Percentiles rank a stretch among this genome's conserved stretches.
Conservation (phyloP, 768 basidiomycete genomes). For the Rhizopogon vinicolor region DNA sequence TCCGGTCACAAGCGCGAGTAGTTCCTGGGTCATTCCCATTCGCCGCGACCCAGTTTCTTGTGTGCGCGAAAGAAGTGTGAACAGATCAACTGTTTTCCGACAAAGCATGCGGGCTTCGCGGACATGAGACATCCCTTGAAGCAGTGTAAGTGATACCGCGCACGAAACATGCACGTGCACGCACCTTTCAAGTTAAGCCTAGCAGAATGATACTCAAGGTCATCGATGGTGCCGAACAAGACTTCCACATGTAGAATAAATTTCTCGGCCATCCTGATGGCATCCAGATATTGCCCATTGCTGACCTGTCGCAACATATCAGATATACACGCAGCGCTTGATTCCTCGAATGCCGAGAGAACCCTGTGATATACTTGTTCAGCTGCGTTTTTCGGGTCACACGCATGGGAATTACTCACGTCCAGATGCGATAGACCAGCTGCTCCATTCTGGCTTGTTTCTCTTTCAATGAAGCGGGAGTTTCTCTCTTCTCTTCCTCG, state of each 20-base stretch:
- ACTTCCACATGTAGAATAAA: constrained; percentile 99
- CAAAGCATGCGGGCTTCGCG: constrained; percentile 98
- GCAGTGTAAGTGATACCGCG: constrained; percentile 10
- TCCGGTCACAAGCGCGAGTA: constrained; percentile 96
- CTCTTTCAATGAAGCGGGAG: constrained; percentile 73
- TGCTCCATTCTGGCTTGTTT: constrained; percentile 95
- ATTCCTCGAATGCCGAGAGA: constrained; percentile 96
- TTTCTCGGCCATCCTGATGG: constrained; percentile 97
- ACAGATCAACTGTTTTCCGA: constrained; percentile 97
- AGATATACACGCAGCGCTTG: constrained; percentile 97
- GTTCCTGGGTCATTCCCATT: constrained; percentile 96
- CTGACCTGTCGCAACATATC: constrained; percentile 99
- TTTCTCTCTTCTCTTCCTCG: constrained; percentile 80
- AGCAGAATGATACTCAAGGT: constrained; percentile 86
- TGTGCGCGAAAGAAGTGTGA: constrained; percentile 92
- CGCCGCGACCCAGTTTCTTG: constrained; percentile 87
- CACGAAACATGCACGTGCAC: constrained; percentile 16
- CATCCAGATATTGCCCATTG: constrained; percentile 93
- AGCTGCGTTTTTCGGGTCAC: constrained; percentile 2
- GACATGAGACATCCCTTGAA: constrained; percentile 91
- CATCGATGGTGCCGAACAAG: constrained; percentile 94
- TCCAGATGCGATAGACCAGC: constrained; percentile 98
- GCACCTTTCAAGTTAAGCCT: constrained; percentile 80
- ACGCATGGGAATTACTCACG: constrained; percentile 46
- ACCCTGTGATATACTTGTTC: constrained; percentile 46